phyloP scores from a whole-genome alignment of 306 rosid species.

The Prunus padus region DNA sequence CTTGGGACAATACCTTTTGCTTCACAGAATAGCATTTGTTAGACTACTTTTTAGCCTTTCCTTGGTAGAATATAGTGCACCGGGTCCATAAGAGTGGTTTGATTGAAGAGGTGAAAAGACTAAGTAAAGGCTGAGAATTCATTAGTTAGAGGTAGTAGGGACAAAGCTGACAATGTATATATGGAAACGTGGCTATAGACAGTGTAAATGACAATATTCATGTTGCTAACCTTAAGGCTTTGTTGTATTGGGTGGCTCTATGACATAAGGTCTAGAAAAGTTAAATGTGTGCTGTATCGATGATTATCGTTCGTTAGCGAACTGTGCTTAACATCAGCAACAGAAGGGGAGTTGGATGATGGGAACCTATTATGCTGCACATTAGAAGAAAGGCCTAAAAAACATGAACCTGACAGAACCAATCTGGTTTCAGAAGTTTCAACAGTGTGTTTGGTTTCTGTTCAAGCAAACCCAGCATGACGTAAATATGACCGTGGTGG shows the following conservation, averaged over 20 bases:
- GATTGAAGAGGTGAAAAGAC: neutral
- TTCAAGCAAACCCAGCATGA: no score
- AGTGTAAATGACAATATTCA: neutral
- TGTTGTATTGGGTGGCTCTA: neutral
- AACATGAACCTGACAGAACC: neutral
- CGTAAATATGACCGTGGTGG: neutral
- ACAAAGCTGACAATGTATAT: no score
- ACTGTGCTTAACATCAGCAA: neutral
- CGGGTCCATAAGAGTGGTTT: neutral
- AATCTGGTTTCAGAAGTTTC: neutral
- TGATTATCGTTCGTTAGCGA: neutral
- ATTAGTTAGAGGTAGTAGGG: no score
- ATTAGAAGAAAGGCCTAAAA: neutral
- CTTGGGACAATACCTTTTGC: neutral
- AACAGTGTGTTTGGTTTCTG: neutral
- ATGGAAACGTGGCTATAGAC: neutral
- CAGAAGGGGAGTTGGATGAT: neutral
- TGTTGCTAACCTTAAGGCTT: neutral
- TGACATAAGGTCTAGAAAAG: neutral
- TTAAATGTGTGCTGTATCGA: no score
- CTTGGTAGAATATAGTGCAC: neutral
- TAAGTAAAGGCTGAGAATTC: neutral
- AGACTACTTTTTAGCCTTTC: neutral
- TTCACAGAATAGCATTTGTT: neutral
- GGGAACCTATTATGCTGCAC: neutral